Evolutionary conservation across 2,329 filamentous ascomycete genomes (phyloP).

Genomic region (Nemania bipapillata): DNA sequence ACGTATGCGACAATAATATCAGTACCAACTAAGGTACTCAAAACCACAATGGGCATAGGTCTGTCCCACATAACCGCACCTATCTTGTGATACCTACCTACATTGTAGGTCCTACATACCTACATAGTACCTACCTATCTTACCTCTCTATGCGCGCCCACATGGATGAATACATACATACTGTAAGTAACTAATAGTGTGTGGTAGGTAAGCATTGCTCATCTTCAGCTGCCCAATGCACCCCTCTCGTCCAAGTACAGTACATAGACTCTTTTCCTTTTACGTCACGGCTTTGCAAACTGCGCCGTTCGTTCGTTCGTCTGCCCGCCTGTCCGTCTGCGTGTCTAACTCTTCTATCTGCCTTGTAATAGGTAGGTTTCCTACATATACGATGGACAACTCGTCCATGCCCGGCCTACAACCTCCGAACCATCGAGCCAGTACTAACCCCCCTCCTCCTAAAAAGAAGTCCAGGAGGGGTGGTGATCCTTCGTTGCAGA

Average conservation of each 20-base stretch:
- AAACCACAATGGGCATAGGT: not conserved
- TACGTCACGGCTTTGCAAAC: slow-evolving; percentile 29
- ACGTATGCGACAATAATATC: not conserved
- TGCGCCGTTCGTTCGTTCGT: not conserved
- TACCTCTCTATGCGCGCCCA: too few species aligned
- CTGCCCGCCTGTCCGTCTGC: not conserved
- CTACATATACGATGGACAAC: slow-evolving; percentile 42
- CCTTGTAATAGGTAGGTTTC: slow-evolving; percentile 4
- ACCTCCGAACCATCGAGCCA: slow-evolving; percentile 35
- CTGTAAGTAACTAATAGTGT: not conserved
- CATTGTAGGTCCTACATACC: not conserved
- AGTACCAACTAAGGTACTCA: not conserved
- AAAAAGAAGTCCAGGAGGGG: slow-evolving; percentile 65
- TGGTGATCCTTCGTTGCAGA: slow-evolving; percentile 63
- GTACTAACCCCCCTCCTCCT: slow-evolving; percentile 40
- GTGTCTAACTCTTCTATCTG: not conserved
- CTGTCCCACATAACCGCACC: too few species aligned
- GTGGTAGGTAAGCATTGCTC: not conserved
- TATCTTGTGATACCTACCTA: not conserved
- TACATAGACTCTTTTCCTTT: slow-evolving; percentile 14
- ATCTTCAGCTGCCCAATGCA: slow-evolving; percentile 11
- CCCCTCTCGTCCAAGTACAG: slow-evolving; percentile 18
- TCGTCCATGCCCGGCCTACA: slow-evolving; percentile 42
- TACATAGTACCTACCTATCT: not conserved
- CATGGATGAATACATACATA: not conserved